Conservation (phyloP, 2,329 filamentous ascomycete species). For the Neopestalotiopsis clavispora region DNA sequence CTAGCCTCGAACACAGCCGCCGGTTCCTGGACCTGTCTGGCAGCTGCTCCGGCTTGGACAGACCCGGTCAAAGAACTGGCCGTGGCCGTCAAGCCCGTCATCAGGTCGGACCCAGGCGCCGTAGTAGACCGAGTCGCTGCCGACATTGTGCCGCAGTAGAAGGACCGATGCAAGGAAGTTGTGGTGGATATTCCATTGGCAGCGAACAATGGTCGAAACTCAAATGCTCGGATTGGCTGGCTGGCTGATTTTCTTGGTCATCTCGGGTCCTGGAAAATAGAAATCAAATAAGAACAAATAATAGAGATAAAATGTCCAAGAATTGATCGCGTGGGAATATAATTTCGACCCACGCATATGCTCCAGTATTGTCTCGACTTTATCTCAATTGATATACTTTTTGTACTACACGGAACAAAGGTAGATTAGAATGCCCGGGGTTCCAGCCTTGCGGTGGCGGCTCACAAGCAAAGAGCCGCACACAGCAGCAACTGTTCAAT, state of each 20-base stretch:
- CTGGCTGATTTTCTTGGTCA: not conserved
- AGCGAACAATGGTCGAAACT: not conserved
- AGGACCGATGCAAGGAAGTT: constrained; percentile 9
- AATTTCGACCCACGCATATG: not conserved
- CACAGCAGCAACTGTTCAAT: not conserved
- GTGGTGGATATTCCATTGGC: not conserved
- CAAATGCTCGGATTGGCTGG: not conserved
- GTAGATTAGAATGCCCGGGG: not conserved
- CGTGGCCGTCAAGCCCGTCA: not conserved
- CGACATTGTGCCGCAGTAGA: constrained; percentile 15
- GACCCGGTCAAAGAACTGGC: not conserved
- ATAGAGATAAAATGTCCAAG: not conserved
- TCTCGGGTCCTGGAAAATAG: not conserved
- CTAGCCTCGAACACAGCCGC: not conserved
- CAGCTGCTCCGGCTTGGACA: constrained; percentile 8
- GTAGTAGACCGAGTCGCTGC: constrained; percentile 10
- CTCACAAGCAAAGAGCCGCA: not conserved
- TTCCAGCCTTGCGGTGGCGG: not conserved
- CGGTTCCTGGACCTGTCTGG: not conserved
- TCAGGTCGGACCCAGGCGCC: not conserved
- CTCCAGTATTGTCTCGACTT: not conserved
- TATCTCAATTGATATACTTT: not conserved
- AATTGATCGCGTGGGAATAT: not conserved
- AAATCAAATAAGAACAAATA: not conserved
- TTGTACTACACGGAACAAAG: not conserved